A percentile compares a stretch with the other conserved stretches of the same genome.
phyloP scores from a whole-genome alignment of 805 yeast genomes.

The Cyberlindnera maclurae region DNA sequence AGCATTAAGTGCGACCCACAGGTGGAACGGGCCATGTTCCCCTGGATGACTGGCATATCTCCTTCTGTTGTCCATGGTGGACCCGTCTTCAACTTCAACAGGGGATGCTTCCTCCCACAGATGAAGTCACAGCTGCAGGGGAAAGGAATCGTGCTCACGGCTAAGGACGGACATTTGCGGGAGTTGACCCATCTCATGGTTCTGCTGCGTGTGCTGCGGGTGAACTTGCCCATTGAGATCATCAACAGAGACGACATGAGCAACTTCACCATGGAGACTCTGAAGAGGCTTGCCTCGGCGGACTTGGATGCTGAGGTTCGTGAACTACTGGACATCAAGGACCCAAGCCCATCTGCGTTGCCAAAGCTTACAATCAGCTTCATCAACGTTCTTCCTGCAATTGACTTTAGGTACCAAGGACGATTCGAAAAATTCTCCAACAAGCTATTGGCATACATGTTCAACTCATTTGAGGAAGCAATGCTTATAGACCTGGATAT shows the following conservation, averaged over 20 bases:
- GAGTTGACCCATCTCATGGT: constrained; percentile 20
- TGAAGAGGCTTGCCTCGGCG: neutral
- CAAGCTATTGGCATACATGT: constrained; percentile 49
- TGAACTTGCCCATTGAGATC: constrained; percentile 26
- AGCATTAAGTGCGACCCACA: neutral
- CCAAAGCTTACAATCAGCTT: constrained; percentile 22
- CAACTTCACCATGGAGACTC: constrained; percentile 5
- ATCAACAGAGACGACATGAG: constrained; percentile 24
- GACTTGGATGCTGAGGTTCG: constrained; percentile 4
- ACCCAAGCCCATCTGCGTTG: neutral
- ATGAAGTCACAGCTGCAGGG: constrained; percentile 16
- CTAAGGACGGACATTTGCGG: constrained; percentile 16
- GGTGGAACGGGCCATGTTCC: constrained; percentile 5
- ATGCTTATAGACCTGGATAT: constrained; percentile 49
- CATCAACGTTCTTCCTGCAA: constrained; percentile 13
- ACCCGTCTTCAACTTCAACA: neutral
- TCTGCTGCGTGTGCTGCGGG: constrained; percentile 22
- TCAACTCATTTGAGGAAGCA: constrained; percentile 45
- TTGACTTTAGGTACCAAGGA: constrained; percentile 3
- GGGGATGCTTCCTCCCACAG: constrained; percentile 4
- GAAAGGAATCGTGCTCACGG: constrained; percentile 26
- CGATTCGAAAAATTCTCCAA: constrained; percentile 28
- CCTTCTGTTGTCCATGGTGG: constrained; percentile 1
- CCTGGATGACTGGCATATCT: constrained; percentile 8
- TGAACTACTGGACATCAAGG: neutral